Evolutionary conservation across 1,284 basidiomycete genomes (phyloP), one percentile per base, ranked within the genome.

Genomic region (Cryptococcus sp.): DNA sequence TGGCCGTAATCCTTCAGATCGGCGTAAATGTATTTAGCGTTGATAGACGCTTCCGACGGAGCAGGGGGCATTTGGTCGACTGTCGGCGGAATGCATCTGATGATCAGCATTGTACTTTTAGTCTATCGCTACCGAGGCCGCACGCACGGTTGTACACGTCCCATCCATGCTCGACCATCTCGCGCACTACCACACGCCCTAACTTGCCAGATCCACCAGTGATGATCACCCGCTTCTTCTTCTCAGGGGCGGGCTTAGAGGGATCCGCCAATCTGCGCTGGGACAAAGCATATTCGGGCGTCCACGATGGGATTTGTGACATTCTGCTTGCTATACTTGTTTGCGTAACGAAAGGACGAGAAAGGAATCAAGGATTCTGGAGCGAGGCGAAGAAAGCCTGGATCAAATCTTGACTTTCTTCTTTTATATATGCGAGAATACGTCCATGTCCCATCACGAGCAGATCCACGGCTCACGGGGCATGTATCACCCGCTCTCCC

Each of bases 161-260:
- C 63, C 68, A 73, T 16, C 71, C 71, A 56, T 71, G 68, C 52
- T 73, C 68, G 6, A 72, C 64, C 60, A 78, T 72, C 58, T 78
- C 74, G 15, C 65, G 55, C 2, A 77, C 71, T 15, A 76, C 72
- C 49, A 72, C 70, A 57, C 74, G 61, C 11, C 76, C 75, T 22
- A 77, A 62, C 51, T 76, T 77, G 8, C 75, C 76, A 1, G 68
- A 71, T 8, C 76, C 74, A 45, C 76, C 76, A 3, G 76, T 78
- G 35, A 78, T 70, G 15, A 76, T 66, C 7, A 77, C 74, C 22
- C 65, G 50, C 57, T 69, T 71, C 60, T 68, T 63, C 35, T 52
- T 50, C 42, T 56, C 23, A 1, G 53, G 45, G 8, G 55, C 41
- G 22, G 65, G 60, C 31, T 50, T 46, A 16, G 50, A 52, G 1